Base-by-base conservation (phyloP, 169 alveolate species). In the Plasmodium ovale region DNA sequence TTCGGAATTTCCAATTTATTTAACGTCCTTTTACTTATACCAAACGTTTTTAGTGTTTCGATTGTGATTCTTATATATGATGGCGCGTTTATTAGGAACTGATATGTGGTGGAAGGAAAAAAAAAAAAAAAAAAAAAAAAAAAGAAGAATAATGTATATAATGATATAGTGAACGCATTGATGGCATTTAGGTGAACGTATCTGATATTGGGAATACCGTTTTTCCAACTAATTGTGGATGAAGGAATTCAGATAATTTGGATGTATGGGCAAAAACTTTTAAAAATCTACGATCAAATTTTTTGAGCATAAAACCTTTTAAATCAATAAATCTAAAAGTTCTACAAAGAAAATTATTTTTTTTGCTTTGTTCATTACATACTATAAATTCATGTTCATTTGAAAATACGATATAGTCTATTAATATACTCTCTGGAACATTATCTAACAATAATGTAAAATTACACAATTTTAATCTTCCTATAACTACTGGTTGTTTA, bases 51-150 rank as follows among this genome's bases (percentile, higher is more conserved):
- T 25, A 74, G 53, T 16, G 88, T 74, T 60, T 74, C 72, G 14
- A 74, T 74, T 37, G 88, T 74, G 3, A 74, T 62, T 62, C 88
- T 59, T 59, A 74, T 74, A 65, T 74, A 74, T 44, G 88, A 74
- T 51, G 88, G 88, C 7, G 88, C 88, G 23, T 74, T 74, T 74
- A 74, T 74, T 74, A 74, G 54, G 49, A 60, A 74, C 88, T 74
- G 64, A n/a, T n/a, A n/a, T n/a, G n/a, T n/a, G n/a, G n/a, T n/a
- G n/a, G n/a, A 42, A 60, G 0, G 33, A 65, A 35, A 56, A 29
- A 39, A 60, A 60, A 16, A 12, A 47, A 29, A 14, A 5, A 47
- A 35, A 27, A 19, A 10, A 73, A 6, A 16, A 12, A 12, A 44
- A 51, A 56, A 33, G 35, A 49, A 44, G 49, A 44, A 25, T 44